phyloP scores from a whole-genome alignment of 495 filamentous ascomycete species.

The Podospora conica region DNA sequence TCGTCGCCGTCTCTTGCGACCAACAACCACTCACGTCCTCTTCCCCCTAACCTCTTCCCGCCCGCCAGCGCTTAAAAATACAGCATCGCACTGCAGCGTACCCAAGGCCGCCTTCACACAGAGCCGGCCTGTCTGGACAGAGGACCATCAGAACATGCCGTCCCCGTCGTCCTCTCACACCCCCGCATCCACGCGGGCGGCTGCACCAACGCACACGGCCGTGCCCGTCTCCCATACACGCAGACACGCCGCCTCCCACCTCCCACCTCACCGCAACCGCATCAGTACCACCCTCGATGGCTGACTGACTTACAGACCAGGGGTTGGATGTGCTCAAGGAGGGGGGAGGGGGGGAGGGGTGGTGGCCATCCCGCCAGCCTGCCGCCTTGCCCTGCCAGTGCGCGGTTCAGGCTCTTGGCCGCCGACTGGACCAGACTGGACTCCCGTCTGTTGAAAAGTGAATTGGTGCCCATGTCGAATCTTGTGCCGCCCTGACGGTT shows the following conservation, averaged over 20 bases:
- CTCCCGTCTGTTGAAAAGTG: slow-evolving; percentile 1
- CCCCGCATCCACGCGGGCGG: not conserved
- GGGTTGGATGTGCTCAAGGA: no score
- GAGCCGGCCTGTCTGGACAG: slow-evolving; percentile 15
- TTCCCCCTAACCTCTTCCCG: slow-evolving; percentile 2
- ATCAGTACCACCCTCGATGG: not conserved
- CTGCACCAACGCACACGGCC: not conserved
- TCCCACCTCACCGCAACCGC: no score
- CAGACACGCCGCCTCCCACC: not conserved
- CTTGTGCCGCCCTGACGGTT: slow-evolving; percentile 4
- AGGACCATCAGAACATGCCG: not conserved
- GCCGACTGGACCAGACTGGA: not conserved
- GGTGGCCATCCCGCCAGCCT: not conserved
- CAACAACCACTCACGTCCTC: not conserved
- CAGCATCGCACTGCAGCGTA: slow-evolving; percentile 14
- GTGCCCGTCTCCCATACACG: not conserved
- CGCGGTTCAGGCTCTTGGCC: not conserved
- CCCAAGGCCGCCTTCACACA: slow-evolving; percentile 19
- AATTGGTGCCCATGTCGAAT: slow-evolving; percentile 10
- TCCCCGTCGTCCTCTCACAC: not conserved
- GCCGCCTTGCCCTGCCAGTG: not conserved
- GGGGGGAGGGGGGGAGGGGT: no score
- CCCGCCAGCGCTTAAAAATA: slow-evolving; percentile 21
- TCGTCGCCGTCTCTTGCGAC: not conserved
- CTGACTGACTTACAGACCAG: no score